These are phyloP conservation scores for Colletotrichum theobromicola DNA, from an alignment of 2,329 filamentous ascomycete species.

Conservation along the genomic window DNA sequence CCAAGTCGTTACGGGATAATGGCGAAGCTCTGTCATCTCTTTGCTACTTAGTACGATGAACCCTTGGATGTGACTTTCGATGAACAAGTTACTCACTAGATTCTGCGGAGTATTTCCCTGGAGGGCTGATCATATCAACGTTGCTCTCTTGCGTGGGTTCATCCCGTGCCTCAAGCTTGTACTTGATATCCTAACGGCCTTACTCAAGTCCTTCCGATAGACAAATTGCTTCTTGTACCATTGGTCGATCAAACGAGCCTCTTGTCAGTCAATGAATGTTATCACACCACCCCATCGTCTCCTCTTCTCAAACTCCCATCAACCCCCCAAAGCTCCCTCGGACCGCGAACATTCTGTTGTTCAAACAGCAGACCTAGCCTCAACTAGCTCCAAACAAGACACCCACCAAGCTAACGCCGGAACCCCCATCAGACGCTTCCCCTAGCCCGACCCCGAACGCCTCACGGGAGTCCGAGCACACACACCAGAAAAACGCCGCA, in stretches of 20 bases:
- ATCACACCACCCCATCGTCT: neutral
- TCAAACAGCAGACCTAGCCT: neutral
- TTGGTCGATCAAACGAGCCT: neutral
- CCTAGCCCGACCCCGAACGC: neutral
- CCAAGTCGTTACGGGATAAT: fast-evolving
- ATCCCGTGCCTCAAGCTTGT: neutral
- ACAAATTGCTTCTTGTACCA: neutral
- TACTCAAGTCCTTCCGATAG: neutral
- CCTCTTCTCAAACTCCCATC: neutral
- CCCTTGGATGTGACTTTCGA: neutral
- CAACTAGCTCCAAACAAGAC: neutral
- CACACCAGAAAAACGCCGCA: neutral
- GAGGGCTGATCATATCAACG: neutral
- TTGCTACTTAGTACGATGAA: neutral
- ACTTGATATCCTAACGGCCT: fast-evolving
- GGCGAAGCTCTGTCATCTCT: fast-evolving
- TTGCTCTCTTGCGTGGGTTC: neutral
- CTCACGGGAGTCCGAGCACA: neutral
- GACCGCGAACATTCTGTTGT: neutral
- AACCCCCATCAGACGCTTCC: neutral
- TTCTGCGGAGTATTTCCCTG: neutral
- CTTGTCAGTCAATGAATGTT: neutral
- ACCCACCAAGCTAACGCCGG: neutral
- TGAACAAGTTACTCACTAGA: too few species aligned
- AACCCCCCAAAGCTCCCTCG: neutral